Base-by-base conservation (phyloP, 169 alveolate genomes). In the Cryptosporidium ubiquitum region DNA sequence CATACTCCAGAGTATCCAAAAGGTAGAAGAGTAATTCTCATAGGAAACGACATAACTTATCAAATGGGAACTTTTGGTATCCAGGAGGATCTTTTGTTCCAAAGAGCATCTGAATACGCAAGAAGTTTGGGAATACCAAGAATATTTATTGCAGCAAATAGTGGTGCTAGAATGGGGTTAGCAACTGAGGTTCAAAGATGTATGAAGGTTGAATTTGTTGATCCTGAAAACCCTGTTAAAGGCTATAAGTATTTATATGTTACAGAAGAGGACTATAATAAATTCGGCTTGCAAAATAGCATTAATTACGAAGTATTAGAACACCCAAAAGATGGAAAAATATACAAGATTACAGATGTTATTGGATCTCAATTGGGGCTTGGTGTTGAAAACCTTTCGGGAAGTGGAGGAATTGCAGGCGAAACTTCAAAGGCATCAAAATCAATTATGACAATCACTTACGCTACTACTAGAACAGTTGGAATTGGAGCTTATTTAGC, bases 401-500 rank as follows among this genome's bases (percentile, higher is more conserved):
- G 97, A 5, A 93, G 96, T 31, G 97, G 95, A 44, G 84, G 92
- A 71, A 95, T 95, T 33, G 97, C 97, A 31, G 97, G 97, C 1
- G 97, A 95, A 84, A 95, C 97, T 7, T 93, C 96, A 66, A 93
- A 93, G 51, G 96, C 97, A 20, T 94, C 95, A 89, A 94, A 93
- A 49, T 94, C 94, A 57, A 93, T 93, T 29, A 92, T 95, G 91
- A 95, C 97, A 3, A 91, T 95, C 52, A 91, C 96, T 42, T 95
- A 94, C 68, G 97, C 94, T 7, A 93, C 97, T 5, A 96, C 96
- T 10, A 86, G 97, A 23, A 92, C 96, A 20, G 97, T 95, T 47
- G 97, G 97, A 23, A 95, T 95, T 35, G 97, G 97, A 3, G 96
- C 97, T 5, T 95, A 95, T 73, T 60, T 95, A 35, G 96, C 94